Conservation (phyloP, 164 flowering plant species). For the Vitis vinifera region ASM3070453v1 NC_081810.1:15947001-15947500, state of each 20-base stretch:
- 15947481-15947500: no score
- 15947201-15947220: slow-evolving; percentile 98
- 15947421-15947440: no score
- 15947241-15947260: slow-evolving; percentile 51
- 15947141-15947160: slow-evolving; percentile 60
- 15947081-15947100: slow-evolving; percentile 91
- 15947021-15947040: slow-evolving; percentile 5
- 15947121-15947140: slow-evolving; percentile 82
- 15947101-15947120: slow-evolving; percentile 85
- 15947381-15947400: no score
- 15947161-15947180: slow-evolving; percentile 93
- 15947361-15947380: slow-evolving; percentile 28
- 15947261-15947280: slow-evolving; percentile 43
- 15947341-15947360: slow-evolving; percentile 78
- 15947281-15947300: slow-evolving; percentile 44
- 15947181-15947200: slow-evolving; percentile 93
- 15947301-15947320: slow-evolving; percentile 70
- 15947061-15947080: slow-evolving; percentile 54
- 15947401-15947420: no score
- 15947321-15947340: slow-evolving; percentile 63
- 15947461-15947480: no score
- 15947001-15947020: slow-evolving; percentile 18
- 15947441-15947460: no score
- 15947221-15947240: slow-evolving; percentile 79
- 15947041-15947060: slow-evolving; percentile 6